Base-by-base conservation (phyloP, 352 stramenopile genomes). In the Peronosclerospora sorghi region DNA sequence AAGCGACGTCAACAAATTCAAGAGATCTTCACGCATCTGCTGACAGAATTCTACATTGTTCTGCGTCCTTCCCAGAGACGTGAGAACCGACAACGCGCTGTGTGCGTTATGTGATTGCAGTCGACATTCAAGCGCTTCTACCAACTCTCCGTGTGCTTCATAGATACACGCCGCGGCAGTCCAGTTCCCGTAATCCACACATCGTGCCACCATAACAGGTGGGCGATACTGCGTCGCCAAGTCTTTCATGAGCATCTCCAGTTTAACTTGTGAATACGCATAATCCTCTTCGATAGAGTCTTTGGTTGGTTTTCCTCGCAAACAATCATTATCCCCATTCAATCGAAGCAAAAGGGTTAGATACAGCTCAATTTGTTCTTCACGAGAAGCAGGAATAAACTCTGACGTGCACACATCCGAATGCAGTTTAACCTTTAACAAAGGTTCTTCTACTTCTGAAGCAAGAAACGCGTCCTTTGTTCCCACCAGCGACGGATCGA, bases 141-240 rank as follows among this genome's bases (percentile, higher is more conserved):
- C 73, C 1, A 86, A 52, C 44, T 89, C 80, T 8, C 68, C 77
- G 17, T 93, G 72, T 2, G 63, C 77, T 64, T 93, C 69, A 29
- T 89, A 88, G 14, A 90, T 61, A 41, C 62, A 73, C 1, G 80
- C 80, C 0, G 80, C 80, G 0, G 77, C 80, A 15, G 59, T 72
- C 80, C 80, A 93, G 43, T 93, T 90, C 10, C 61, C 70, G 27
- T 80, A 90, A 56, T 93, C 80, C 5, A 86, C 64, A 51, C 77
- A 90, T 5, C 80, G 73, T 20, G 79, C 55, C 14, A 89, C 65
- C 57, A 93, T 68, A 10, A 86, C 67, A 2, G 80, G 78, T 4
- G 80, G 77, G 0, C 80, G 77, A 48, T 90, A 93, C 35, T 69
- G 68, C 8, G 60, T 29, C n/a, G 64, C 67, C 14, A 86, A 65